A percentile compares a stretch with the other conserved stretches of the same genome.
Evolutionary conservation across 148 eudicot species (phyloP).

Genomic region (Rhododendron williamsianum): DNA sequence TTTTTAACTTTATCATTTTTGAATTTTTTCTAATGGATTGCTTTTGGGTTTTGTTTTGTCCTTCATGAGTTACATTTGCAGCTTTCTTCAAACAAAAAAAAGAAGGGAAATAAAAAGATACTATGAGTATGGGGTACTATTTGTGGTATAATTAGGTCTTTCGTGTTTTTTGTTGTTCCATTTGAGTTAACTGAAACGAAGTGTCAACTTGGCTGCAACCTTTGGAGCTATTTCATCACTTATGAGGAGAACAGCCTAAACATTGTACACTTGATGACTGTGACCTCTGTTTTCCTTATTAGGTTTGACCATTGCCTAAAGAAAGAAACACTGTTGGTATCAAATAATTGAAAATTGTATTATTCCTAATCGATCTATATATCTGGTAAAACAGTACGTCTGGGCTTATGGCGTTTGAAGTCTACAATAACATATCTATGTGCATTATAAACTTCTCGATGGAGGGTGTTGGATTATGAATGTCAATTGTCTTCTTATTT

Average conservation of each 20-base stretch:
- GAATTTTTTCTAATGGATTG: background rate
- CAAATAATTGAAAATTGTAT: background rate
- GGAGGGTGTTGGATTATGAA: background rate
- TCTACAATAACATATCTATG: background rate
- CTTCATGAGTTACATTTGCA: background rate
- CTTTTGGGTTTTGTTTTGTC: background rate
- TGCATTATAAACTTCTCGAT: background rate
- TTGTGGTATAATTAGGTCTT: background rate
- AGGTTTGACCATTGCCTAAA: background rate
- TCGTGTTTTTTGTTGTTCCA: background rate
- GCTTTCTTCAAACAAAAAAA: background rate
- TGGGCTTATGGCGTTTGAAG: background rate
- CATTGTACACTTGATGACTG: background rate
- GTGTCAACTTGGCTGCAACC: background rate
- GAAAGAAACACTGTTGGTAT: background rate
- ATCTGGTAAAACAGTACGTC: background rate
- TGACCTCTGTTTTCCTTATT: background rate
- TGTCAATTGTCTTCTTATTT: background rate
- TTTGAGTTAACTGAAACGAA: background rate
- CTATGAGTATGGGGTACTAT: background rate
- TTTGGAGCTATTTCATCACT: background rate
- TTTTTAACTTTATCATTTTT: background rate
- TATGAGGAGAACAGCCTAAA: background rate
- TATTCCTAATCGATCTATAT: background rate
- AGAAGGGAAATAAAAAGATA: background rate